Conservation (phyloP, 495 filamentous ascomycete species). For the Astrothelium macrocarpum region DNA sequence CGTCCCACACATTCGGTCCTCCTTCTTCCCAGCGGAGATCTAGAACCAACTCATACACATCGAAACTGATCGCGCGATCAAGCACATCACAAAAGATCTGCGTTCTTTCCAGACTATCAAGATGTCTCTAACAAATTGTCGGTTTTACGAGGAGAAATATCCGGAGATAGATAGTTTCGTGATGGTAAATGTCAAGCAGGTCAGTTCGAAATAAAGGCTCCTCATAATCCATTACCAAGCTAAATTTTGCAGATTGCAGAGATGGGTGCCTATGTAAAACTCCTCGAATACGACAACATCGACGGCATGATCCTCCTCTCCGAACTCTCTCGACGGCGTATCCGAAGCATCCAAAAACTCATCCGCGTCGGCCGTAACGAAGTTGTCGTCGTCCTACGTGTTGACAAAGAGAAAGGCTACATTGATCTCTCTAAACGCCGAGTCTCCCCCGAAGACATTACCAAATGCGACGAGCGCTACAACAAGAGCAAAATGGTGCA, state of each 20-base stretch:
- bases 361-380: constrained; percentile 97
- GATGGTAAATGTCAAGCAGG: constrained; percentile 63
- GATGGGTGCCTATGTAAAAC: constrained; percentile 99
- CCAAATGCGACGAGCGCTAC: constrained; percentile 97
- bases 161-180: constrained; percentile 98
- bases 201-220: constrained; percentile 33
- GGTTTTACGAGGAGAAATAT: constrained; percentile 97
- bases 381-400: constrained; percentile 93
- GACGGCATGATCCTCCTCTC: constrained; percentile 98
- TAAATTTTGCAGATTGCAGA: constrained; percentile 68
- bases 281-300: constrained; percentile 98
- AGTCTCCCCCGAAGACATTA: constrained; percentile 92
- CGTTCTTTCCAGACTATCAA: too few relatives aligned
- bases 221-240: background rate
- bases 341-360: constrained; percentile 95
- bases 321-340: constrained; percentile 91
- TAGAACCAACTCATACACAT: too few relatives aligned
- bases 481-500: constrained; percentile 99
- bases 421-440: constrained; percentile 98
- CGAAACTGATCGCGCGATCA: too few relatives aligned
- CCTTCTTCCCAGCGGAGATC: too few relatives aligned
- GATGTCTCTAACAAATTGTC: constrained; percentile 98
- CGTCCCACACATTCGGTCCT: too few relatives aligned
- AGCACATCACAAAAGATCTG: too few relatives aligned
- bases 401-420: constrained; percentile 99